Evolutionary conservation across 2,329 filamentous ascomycete genomes (phyloP).

Genomic region (Endocalyx cinctus): DNA sequence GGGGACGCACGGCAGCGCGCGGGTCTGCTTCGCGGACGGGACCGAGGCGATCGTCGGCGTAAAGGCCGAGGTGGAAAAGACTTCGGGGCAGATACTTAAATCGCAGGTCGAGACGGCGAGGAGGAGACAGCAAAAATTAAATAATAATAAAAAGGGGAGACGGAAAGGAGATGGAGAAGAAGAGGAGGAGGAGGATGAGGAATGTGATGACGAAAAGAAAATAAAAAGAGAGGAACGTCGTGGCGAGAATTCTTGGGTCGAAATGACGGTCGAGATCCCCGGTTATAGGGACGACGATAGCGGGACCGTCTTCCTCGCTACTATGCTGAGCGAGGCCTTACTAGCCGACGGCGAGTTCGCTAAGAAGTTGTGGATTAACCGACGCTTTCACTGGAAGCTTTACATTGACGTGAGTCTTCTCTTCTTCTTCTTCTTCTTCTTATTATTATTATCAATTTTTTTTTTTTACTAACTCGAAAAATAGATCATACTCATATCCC

Average conservation of each 20-base stretch:
- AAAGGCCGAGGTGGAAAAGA: constrained; percentile 89
- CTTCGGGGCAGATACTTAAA: constrained; percentile 29
- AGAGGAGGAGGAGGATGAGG: constrained; percentile 30
- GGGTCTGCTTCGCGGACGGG: constrained; percentile 91
- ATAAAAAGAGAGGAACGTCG: constrained; percentile 30
- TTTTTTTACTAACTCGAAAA: neutral
- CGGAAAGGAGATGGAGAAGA: constrained; percentile 31
- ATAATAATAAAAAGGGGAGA: constrained; percentile 15
- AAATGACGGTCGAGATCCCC: constrained; percentile 87
- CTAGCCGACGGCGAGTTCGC: constrained; percentile 66
- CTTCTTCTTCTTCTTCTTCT: constrained; percentile 2
- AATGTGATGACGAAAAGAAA: constrained; percentile 16
- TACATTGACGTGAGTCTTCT: constrained; percentile 76
- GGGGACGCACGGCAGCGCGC: constrained; percentile 83
- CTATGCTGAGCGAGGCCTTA: constrained; percentile 85
- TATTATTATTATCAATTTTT: neutral
- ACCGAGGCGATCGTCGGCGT: constrained; percentile 94
- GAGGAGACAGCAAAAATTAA: constrained; percentile 13
- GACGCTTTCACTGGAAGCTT: constrained; percentile 90
- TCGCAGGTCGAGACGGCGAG: constrained; percentile 15
- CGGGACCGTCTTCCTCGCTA: constrained; percentile 77
- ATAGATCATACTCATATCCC: constrained; percentile 88
- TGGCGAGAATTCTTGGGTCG: constrained; percentile 70
- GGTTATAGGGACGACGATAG: constrained; percentile 89
- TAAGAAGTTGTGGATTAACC: constrained; percentile 78